phyloP scores from a whole-genome alignment of 148 eudicot genomes.

The Beta vulgaris region DNA sequence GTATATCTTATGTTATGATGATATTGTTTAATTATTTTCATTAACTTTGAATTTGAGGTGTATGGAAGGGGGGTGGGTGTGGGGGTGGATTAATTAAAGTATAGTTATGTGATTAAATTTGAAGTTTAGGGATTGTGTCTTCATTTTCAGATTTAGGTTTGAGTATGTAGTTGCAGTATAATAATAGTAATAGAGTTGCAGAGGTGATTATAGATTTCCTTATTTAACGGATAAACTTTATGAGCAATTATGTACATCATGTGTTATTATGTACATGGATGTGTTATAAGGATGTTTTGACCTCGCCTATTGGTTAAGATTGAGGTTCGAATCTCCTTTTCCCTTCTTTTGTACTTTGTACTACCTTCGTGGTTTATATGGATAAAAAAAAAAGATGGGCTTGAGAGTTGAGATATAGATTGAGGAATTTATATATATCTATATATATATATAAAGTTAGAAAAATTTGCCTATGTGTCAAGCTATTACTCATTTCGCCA shows the following conservation, averaged over 20 bases:
- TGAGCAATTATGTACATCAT: slow-evolving; percentile 7
- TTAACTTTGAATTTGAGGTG: slow-evolving; percentile 15
- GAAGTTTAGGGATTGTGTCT: slow-evolving; percentile 11
- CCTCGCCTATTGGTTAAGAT: too few species aligned
- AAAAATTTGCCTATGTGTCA: too few species aligned
- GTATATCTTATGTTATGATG: slow-evolving; percentile 5
- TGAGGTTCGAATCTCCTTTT: too few species aligned
- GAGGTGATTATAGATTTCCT: not conserved
- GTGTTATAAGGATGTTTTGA: too few species aligned
- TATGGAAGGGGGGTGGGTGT: not conserved
- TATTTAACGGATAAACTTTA: slow-evolving; percentile 4
- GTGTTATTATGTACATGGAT: too few species aligned
- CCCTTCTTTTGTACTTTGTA: too few species aligned
- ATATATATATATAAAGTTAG: too few species aligned
- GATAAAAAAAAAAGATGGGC: too few species aligned
- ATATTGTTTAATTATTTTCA: not conserved
- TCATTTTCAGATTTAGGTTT: not conserved
- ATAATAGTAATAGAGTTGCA: slow-evolving; percentile 5
- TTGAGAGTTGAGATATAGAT: too few species aligned
- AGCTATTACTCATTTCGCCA: too few species aligned
- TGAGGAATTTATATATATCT: too few species aligned
- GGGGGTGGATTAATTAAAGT: not conserved
- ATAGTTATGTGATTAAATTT: not conserved
- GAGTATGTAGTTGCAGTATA: slow-evolving; percentile 2
- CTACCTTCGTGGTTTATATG: too few species aligned